phyloP scores from a whole-genome alignment of 352 stramenopile genomes.

The Phytophthora hibernalis region DNA sequence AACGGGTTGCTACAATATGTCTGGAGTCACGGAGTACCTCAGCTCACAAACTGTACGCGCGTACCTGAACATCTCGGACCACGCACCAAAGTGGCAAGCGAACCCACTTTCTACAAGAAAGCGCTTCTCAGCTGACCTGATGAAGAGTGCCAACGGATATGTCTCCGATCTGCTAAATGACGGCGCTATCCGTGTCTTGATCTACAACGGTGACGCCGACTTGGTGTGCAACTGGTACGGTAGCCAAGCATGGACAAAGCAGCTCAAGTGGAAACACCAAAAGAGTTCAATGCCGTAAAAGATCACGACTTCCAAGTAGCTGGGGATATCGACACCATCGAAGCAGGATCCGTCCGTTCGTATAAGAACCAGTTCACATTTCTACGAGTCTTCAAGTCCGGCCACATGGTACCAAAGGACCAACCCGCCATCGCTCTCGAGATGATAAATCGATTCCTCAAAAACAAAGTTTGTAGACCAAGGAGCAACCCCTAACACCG shows the following conservation, averaged over 20 bases:
- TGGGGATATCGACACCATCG: conserved; percentile 5
- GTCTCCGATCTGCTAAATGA: conserved; percentile 33
- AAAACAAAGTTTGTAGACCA: conserved; percentile 39
- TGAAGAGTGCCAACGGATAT: conserved; percentile 33
- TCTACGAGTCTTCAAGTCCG: conserved; percentile 56
- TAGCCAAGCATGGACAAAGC: conserved; percentile 42
- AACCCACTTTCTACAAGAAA: conserved; percentile 90
- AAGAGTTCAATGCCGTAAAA: conserved; percentile 28
- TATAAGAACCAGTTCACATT: conserved; percentile 51
- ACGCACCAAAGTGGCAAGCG: conserved; percentile 70
- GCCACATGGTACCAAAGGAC: conserved; percentile 62
- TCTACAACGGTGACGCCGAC: conserved; percentile 47
- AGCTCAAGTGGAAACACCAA: conserved; percentile 46
- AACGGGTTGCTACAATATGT: conserved; percentile 25
- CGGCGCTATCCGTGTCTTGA: conserved; percentile 28
- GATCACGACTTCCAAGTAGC: conserved; percentile 19
- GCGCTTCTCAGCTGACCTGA: conserved; percentile 61
- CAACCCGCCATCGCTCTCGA: conserved; percentile 51
- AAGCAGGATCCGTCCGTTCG: conserved; percentile 35
- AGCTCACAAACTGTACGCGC: conserved; percentile 58
- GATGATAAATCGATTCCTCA: conserved; percentile 72
- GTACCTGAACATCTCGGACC: conserved; percentile 45
- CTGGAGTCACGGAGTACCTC: conserved; percentile 47
- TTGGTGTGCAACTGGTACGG: conserved; percentile 56
- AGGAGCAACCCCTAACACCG: neutral